Base-by-base conservation (phyloP, 2,329 filamentous ascomycete genomes). In the Sphaerulina vaccinii region DNA sequence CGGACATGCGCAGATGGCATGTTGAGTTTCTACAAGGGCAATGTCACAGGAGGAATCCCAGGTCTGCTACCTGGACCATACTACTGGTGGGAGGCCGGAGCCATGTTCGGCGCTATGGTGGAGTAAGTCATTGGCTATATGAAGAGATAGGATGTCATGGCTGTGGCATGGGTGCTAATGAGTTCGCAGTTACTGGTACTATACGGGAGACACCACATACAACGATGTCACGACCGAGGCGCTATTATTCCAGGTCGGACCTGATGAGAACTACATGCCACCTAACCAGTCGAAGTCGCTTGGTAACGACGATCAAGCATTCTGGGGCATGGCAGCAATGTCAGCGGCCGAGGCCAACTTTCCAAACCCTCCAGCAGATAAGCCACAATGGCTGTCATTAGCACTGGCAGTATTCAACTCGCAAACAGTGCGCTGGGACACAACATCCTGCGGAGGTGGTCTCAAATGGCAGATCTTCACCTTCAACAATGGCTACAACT, bases 51-150 rank as follows among this genome's bases (percentile, higher is more conserved):
- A 13, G 70, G 72, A 7, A 75, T 75, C 16, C 78, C 77, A 7
- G 79, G 79, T 40, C 70, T 79, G 49, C 72, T 90, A 24, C 81
- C 83, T 2, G 68, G 76, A 8, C 85, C 85, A 57, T 86, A 85
- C 66, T 88, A 87, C 74, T 89, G 85, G 85, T 89, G 85, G 85
- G 82, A 88, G 65, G 82, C 82, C 9, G 68, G 68, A n/a, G 67
- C 65, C 36, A 68, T 89, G 71, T 86, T 85, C 76, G 82, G 84
- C 56, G 80, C 82, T 1, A 73, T 86, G 60, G 74, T 88, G 38
- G 84, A 88, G n/a, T n/a, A n/a, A n/a, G n/a, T n/a, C n/a, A n/a
- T n/a, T n/a, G n/a, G n/a, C n/a, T n/a, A n/a, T n/a, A n/a, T n/a
- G n/a, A n/a, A n/a, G n/a, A n/a, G n/a, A n/a, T n/a, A n/a, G n/a